Percentiles rank a stretch among this genome's conserved stretches.
phyloP scores from a whole-genome alignment of 768 basidiomycete species.

The Tylopilus felleus region DNA sequence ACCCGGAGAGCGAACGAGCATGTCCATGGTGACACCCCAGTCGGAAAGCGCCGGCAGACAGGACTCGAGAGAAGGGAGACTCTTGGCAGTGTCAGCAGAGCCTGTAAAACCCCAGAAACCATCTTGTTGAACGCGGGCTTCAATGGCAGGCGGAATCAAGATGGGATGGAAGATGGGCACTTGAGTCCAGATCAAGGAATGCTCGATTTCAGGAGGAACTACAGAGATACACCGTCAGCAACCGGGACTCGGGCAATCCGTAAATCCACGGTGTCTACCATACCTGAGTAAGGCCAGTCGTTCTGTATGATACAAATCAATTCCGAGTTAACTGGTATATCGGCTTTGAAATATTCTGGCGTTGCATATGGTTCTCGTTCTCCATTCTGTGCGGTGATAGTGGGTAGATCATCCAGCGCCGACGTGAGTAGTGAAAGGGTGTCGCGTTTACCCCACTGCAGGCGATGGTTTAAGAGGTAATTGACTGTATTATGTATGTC shows the following conservation, averaged over 20 bases:
- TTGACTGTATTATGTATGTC: conserved; percentile 43
- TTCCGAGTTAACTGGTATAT: conserved; percentile 47
- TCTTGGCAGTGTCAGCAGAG: conserved; percentile 47
- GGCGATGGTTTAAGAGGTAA: conserved; percentile 63
- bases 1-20: conserved; percentile 49
- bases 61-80: conserved; percentile 53
- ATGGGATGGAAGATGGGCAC: conserved; percentile 65
- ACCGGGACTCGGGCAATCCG: neutral
- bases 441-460: conserved; percentile 77
- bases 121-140: conserved; percentile 62
- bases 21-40: conserved; percentile 67
- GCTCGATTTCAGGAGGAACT: conserved; percentile 73
- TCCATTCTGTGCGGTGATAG: conserved; percentile 15
- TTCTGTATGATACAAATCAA: conserved; percentile 72
- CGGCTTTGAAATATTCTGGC: conserved; percentile 63
- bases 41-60: conserved; percentile 64
- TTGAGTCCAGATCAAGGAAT: conserved; percentile 74
- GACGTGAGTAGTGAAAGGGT: conserved; percentile 59
- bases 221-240: neutral
- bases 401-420: conserved; percentile 37
- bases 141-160: conserved; percentile 49
- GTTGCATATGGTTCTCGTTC: neutral
- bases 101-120: conserved; percentile 86
- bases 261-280: conserved; percentile 8
- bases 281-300: conserved; percentile 89